Conservation (phyloP, 129 eudicot species). For the Escallonia rubra region DNA sequence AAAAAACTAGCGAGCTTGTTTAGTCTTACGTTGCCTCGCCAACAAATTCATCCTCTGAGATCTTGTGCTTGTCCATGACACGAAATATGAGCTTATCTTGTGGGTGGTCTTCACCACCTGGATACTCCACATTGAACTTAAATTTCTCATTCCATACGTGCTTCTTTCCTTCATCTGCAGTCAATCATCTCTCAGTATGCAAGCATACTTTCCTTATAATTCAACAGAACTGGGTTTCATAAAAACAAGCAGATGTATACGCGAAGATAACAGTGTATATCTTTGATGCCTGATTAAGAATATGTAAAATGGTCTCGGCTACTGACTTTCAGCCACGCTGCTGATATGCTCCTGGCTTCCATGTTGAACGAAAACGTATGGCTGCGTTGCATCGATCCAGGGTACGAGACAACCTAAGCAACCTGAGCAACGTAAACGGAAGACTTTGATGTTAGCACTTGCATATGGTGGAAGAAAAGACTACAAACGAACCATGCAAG, state of each 20-base stretch:
- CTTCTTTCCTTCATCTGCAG: conserved; percentile 11
- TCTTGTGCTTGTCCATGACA: conserved; percentile 9
- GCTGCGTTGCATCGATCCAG: neutral
- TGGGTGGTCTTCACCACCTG: neutral
- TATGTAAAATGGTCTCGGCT: neutral
- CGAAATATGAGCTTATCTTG: conserved; percentile 7
- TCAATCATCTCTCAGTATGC: neutral
- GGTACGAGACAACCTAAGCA: neutral
- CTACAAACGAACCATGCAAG: neutral
- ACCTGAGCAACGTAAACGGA: neutral
- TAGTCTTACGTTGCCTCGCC: conserved; percentile 18
- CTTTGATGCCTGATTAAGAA: neutral
- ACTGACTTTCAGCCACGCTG: conserved; percentile 13
- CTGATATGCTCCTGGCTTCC: conserved; percentile 10
- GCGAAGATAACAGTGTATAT: neutral
- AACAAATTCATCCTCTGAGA: neutral
- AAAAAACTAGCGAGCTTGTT: no score
- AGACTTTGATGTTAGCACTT: no score
- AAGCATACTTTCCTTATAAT: neutral
- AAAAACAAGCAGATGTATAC: neutral
- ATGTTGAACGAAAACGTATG: conserved; percentile 14
- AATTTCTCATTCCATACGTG: conserved; percentile 19
- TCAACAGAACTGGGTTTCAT: neutral
- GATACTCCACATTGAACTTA: conserved; percentile 15
- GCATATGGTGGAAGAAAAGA: neutral